Conservation (phyloP, 306 rosid genomes). For the Trifolium pratense region DNA sequence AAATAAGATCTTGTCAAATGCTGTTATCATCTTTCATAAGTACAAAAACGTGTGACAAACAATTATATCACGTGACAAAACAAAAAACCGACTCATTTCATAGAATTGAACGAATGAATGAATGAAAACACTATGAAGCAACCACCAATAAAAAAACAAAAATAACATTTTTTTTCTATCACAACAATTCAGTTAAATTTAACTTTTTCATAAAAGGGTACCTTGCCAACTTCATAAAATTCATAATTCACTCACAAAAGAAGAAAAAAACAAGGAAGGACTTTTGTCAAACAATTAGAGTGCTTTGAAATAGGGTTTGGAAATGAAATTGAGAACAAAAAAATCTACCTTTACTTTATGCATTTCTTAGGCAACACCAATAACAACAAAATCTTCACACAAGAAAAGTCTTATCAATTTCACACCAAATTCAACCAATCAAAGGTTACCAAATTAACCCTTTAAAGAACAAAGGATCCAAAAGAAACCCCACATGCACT, state of each 20-base stretch:
- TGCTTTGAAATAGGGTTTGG: not conserved
- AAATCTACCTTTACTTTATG: conserved; percentile 76
- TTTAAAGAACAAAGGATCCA: conserved; percentile 60
- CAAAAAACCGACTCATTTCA: conserved; percentile 1
- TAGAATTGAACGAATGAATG: not conserved
- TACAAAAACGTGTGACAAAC: conserved; percentile 33
- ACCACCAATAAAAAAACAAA: conserved; percentile 24
- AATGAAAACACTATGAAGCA: conserved; percentile 17
- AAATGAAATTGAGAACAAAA: not conserved
- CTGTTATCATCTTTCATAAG: conserved; percentile 43
- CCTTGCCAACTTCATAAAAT: not conserved
- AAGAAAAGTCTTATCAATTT: conserved; percentile 33
- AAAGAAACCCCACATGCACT: conserved; percentile 79
- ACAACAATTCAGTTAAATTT: conserved; percentile 9
- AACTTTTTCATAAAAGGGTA: conserved; percentile 32
- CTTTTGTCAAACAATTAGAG: conserved; percentile 11
- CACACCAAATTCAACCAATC: conserved; percentile 32
- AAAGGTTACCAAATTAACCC: conserved; percentile 45
- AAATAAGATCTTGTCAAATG: conserved; percentile 41
- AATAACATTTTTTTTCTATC: conserved; percentile 14
- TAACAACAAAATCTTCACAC: conserved; percentile 20
- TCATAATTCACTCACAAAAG: conserved; percentile 8
- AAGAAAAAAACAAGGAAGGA: not conserved
- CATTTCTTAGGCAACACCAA: conserved; percentile 55
- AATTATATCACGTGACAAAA: conserved; percentile 36